A percentile compares a stretch with the other conserved stretches of the same genome.
These are phyloP conservation scores for Heliamphora exappendiculata DNA, from an alignment of 148 eudicot genomes.

Conservation along the genomic window DNA sequence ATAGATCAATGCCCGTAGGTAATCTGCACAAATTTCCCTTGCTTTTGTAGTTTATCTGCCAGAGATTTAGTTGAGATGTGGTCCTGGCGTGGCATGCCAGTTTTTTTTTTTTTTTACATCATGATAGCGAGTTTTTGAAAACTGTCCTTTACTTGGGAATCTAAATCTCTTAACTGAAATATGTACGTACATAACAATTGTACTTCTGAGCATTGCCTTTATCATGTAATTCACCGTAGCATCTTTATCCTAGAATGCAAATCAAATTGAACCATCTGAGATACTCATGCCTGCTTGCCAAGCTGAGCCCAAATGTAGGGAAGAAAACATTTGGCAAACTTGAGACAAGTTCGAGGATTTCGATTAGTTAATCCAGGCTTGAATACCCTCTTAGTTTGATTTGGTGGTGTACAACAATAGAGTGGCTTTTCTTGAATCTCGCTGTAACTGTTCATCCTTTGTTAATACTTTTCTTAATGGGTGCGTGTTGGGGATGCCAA, in stretches of 20 bases:
- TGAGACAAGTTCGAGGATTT: too few relatives aligned
- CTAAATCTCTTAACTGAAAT: not conserved
- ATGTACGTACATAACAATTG: not conserved
- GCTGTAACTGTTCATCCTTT: not conserved
- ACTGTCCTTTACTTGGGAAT: not conserved
- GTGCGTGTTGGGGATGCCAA: not conserved
- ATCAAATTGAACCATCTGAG: too few relatives aligned
- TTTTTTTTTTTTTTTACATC: not conserved
- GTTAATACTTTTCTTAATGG: too few relatives aligned
- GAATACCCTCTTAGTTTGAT: too few relatives aligned
- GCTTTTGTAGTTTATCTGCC: not conserved
- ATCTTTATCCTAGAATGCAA: too few relatives aligned
- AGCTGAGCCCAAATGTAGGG: too few relatives aligned
- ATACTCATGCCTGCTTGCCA: too few relatives aligned
- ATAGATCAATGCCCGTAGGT: not conserved
- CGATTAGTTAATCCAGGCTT: too few relatives aligned
- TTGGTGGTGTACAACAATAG: not conserved
- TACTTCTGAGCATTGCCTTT: not conserved
- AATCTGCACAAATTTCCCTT: not conserved
- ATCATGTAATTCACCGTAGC: too few relatives aligned
- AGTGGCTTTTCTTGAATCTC: not conserved
- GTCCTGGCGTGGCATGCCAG: not conserved
- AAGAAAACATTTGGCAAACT: too few relatives aligned
- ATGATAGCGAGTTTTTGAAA: not conserved
- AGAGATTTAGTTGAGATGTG: not conserved